Conservation (phyloP, 495 filamentous ascomycete species). For the Cryomyces minteri region DNA sequence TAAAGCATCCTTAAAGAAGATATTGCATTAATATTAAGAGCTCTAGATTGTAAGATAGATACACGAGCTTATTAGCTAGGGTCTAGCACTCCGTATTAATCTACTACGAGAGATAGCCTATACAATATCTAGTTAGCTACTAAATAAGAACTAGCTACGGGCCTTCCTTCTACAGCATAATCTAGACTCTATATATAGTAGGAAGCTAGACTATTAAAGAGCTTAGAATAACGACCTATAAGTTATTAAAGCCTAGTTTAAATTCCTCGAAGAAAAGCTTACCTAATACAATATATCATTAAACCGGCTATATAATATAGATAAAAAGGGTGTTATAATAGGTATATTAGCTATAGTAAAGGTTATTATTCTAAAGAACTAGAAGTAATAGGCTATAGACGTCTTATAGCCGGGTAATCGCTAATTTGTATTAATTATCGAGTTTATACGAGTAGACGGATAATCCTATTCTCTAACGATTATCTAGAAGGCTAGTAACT, state of each 20-base stretch:
- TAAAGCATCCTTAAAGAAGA: too few relatives aligned
- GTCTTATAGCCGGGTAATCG: background rate
- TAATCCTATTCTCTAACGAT: background rate
- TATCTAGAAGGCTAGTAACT: background rate
- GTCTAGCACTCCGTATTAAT: too few relatives aligned
- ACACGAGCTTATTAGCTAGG: too few relatives aligned
- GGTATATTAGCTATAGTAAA: background rate
- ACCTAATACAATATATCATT: constrained; percentile 20
- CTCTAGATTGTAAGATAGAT: too few relatives aligned
- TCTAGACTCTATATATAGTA: constrained; percentile 17
- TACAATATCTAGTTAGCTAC: too few relatives aligned
- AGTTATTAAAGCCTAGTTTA: constrained; percentile 19
- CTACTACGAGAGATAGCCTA: too few relatives aligned
- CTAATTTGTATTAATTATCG: background rate
- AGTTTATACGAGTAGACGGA: background rate
- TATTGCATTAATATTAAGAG: too few relatives aligned
- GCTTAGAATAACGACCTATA: constrained; percentile 22
- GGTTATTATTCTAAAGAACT: constrained; percentile 1
- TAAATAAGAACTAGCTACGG: constrained; percentile 11
- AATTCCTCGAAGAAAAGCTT: constrained; percentile 15
- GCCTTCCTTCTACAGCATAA: constrained; percentile 18
- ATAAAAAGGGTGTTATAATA: constrained; percentile 24
- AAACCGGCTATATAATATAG: constrained; percentile 29
- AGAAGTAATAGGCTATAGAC: background rate
- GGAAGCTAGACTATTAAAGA: constrained; percentile 16